Conservation (phyloP, 495 filamentous ascomycete species). For the Penicillium manginii region DNA sequence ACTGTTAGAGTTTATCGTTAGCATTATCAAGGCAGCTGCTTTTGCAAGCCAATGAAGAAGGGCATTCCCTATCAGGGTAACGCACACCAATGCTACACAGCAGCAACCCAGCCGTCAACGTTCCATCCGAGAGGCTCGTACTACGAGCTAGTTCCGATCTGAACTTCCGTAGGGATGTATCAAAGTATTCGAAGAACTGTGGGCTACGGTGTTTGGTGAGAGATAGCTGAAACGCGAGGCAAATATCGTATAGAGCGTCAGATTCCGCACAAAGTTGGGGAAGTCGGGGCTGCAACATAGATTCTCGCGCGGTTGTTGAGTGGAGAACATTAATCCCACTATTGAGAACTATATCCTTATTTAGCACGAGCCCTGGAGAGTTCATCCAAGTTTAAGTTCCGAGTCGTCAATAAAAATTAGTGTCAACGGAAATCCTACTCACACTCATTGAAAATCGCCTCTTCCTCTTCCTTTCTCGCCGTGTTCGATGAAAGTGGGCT, state of each 20-base stretch:
- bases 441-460: slow-evolving; percentile 38
- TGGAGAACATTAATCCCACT: slow-evolving; percentile 39
- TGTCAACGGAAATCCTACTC: slow-evolving; percentile 4
- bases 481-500: not conserved
- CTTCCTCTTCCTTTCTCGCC: slow-evolving; percentile 12
- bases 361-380: too few relatives aligned
- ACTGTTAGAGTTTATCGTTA: slow-evolving; percentile 13
- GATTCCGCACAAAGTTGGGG: slow-evolving; percentile 34
- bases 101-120: slow-evolving; percentile 38
- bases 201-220: slow-evolving; percentile 13
- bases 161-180: slow-evolving; percentile 33
- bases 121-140: slow-evolving; percentile 34
- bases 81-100: slow-evolving; percentile 43
- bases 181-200: slow-evolving; percentile 39
- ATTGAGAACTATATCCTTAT: slow-evolving; percentile 29
- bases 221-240: slow-evolving; percentile 38
- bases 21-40: slow-evolving; percentile 1
- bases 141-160: slow-evolving; percentile 35
- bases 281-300: slow-evolving; percentile 27
- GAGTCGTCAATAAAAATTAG: too few relatives aligned
- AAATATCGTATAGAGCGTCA: slow-evolving; percentile 37
- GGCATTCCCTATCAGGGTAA: slow-evolving; percentile 8
- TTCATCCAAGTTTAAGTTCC: too few relatives aligned
- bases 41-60: not conserved
- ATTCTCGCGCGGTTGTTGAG: slow-evolving; percentile 31